Conservation (phyloP, 805 yeast genomes). For the Candida railenensis region DNA sequence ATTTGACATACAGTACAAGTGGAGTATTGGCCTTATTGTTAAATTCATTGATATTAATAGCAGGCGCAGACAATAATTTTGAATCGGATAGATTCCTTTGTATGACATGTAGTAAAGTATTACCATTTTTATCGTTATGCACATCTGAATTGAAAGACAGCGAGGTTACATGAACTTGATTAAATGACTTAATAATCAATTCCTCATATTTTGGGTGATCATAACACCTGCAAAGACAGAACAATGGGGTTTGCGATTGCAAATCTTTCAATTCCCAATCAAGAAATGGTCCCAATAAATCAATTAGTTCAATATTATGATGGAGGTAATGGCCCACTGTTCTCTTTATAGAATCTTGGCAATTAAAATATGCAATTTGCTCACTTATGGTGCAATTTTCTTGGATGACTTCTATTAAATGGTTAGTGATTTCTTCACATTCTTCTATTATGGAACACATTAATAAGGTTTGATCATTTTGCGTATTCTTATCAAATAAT, state of each 20-base stretch:
- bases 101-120: constrained; percentile 73
- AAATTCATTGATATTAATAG: constrained; percentile 52
- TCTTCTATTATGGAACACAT: constrained; percentile 61
- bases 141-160: constrained; percentile 26
- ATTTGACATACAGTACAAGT: constrained; percentile 66
- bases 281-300: constrained; percentile 53
- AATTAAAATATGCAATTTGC: constrained; percentile 46
- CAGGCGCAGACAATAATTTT: constrained; percentile 17
- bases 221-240: constrained; percentile 73
- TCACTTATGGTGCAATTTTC: constrained; percentile 46
- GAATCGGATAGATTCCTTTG: constrained; percentile 38
- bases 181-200: constrained; percentile 48
- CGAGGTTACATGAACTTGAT: constrained; percentile 22
- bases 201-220: constrained; percentile 65
- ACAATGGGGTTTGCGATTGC: constrained; percentile 74
- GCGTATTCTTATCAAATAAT: constrained; percentile 56
- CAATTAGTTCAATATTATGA: constrained; percentile 52
- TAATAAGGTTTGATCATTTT: constrained; percentile 54
- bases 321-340: constrained; percentile 74
- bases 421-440: constrained; percentile 43
- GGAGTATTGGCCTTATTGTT: constrained; percentile 67
- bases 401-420: constrained; percentile 41
- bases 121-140: constrained; percentile 73
- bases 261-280: constrained; percentile 70
- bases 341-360: constrained; percentile 52